Evolutionary conservation across 163 green algal species (phyloP).

Genomic region (Prototheca wickerhamii): DNA sequence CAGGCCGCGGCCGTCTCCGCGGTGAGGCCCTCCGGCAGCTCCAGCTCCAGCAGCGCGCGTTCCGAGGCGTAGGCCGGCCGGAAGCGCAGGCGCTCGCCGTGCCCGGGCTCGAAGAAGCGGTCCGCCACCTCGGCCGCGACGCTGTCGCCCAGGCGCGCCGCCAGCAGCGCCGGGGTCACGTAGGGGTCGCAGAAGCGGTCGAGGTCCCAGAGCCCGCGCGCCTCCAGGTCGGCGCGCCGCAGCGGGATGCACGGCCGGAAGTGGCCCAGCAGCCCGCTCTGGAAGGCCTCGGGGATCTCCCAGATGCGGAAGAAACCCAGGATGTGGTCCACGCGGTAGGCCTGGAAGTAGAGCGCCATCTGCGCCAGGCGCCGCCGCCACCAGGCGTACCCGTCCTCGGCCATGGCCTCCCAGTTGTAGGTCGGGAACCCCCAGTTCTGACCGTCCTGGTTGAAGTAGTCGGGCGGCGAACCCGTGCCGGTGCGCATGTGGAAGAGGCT

Average conservation of each 20-base stretch:
- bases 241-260: slow-evolving; percentile 80
- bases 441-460: slow-evolving; percentile 70
- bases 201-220: slow-evolving; percentile 77
- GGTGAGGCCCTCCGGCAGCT: slow-evolving; percentile 26
- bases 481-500: slow-evolving; percentile 85
- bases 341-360: slow-evolving; percentile 85
- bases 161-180: slow-evolving; percentile 40
- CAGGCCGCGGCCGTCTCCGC: slow-evolving; percentile 32
- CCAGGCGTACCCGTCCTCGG: slow-evolving; percentile 74
- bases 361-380: slow-evolving; percentile 64
- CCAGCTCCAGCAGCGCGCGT: background rate
- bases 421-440: slow-evolving; percentile 98
- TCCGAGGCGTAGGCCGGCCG: slow-evolving; percentile 37
- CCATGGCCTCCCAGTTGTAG: slow-evolving; percentile 96
- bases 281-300: slow-evolving; percentile 75
- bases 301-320: slow-evolving; percentile 91
- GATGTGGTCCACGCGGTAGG: slow-evolving; percentile 88
- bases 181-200: slow-evolving; percentile 64
- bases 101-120: slow-evolving; percentile 40
- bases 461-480: slow-evolving; percentile 75
- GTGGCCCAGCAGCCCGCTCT: slow-evolving; percentile 64
- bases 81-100: slow-evolving; percentile 36
- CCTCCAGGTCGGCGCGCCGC: slow-evolving; percentile 65
- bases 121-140: slow-evolving; percentile 39
- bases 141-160: slow-evolving; percentile 39